Conservation (phyloP, 2,329 filamentous ascomycete genomes). For the Botrytis deweyae region DNA sequence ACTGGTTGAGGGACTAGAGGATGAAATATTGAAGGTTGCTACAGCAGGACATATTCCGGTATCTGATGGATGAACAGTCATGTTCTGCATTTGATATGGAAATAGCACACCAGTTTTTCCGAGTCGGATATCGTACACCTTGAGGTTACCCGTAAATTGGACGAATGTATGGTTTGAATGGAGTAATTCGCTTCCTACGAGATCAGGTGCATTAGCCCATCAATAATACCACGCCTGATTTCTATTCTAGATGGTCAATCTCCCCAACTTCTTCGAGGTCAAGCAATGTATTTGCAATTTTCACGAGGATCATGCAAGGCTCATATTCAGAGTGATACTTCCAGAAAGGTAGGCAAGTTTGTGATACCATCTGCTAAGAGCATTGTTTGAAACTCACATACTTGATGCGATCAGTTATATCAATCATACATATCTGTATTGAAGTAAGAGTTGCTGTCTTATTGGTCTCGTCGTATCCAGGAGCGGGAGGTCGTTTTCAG, state of each 20-base stretch:
- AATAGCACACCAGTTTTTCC: not conserved
- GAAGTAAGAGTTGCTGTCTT: not conserved
- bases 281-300: not conserved
- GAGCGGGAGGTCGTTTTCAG: not conserved
- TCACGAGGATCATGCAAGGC: not conserved
- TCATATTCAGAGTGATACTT: not conserved
- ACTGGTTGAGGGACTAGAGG: constrained; percentile 72
- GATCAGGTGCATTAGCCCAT: not conserved
- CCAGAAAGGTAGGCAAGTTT: not conserved
- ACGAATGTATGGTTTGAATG: not conserved
- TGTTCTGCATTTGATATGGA: not conserved
- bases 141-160: not conserved
- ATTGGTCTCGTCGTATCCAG: not conserved
- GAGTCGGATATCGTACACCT: not conserved
- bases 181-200: not conserved
- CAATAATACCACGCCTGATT: not conserved
- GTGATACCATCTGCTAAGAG: not conserved
- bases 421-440: too few species aligned
- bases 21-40: constrained; percentile 77
- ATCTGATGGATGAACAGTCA: not conserved
- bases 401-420: not conserved
- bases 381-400: not conserved
- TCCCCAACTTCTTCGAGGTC: too few species aligned
- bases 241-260: not conserved
- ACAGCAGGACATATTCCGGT: constrained; percentile 67